These are phyloP conservation scores for Raphanus hybrid DNA, from an alignment of 441 rosid species.

Conservation along the genomic window DNA sequence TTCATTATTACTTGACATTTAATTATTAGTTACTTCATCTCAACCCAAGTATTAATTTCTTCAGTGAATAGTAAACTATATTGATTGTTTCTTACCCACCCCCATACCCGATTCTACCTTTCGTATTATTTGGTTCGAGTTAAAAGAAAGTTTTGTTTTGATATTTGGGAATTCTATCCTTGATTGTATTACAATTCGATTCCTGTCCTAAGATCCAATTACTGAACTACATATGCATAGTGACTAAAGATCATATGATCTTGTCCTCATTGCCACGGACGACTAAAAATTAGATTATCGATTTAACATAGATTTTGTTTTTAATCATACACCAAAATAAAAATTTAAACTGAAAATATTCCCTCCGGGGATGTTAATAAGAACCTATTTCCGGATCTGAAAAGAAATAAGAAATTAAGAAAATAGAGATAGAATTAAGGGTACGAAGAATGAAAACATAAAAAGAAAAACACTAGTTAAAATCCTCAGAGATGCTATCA, in stretches of 20 bases:
- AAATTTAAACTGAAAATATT: not conserved
- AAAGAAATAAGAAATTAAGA: constrained; percentile 15
- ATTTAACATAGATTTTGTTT: constrained; percentile 36
- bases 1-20: not conserved
- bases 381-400: constrained; percentile 9
- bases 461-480: constrained; percentile 32
- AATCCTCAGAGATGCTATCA: constrained; percentile 72
- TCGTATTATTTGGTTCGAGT: not conserved
- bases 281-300: constrained; percentile 8
- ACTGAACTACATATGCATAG: not conserved
- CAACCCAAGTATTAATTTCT: not conserved
- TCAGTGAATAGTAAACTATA: not conserved
- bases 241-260: constrained; percentile 9
- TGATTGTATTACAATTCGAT: not conserved
- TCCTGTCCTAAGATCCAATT: constrained; percentile 18
- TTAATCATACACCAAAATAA: constrained; percentile 32
- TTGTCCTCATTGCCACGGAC: constrained; percentile 16
- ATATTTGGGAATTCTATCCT: not conserved
- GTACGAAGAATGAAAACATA: not conserved
- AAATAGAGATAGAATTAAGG: constrained; percentile 29
- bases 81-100: not conserved
- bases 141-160: not conserved
- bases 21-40: constrained; percentile 1
- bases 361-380: constrained; percentile 44
- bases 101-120: not conserved